phyloP scores from a whole-genome alignment of 257 asterid species.

The Solanum virginianum region DNA sequence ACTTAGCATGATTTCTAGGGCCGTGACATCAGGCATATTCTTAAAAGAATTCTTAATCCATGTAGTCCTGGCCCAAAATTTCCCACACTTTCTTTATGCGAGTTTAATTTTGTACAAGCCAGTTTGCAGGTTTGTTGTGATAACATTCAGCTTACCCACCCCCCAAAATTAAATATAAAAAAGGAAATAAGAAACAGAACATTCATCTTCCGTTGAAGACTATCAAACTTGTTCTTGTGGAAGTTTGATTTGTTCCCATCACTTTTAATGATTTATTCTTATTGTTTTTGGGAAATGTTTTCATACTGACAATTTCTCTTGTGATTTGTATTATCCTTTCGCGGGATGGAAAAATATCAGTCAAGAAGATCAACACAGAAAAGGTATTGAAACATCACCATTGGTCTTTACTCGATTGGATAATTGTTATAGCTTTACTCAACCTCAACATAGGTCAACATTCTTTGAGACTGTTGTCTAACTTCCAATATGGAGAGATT shows the following conservation, averaged over 20 bases:
- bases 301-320: background rate
- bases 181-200: background rate
- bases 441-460: background rate
- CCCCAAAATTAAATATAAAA: background rate
- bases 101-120: background rate
- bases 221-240: background rate
- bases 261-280: background rate
- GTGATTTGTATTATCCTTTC: slow-evolving; percentile 2
- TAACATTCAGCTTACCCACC: background rate
- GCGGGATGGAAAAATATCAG: slow-evolving; percentile 35
- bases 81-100: background rate
- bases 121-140: background rate
- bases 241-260: background rate
- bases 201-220: background rate
- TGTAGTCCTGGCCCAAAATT: background rate
- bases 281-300: background rate
- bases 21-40: too few relatives aligned
- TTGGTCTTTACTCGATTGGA: background rate
- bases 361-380: slow-evolving; percentile 64
- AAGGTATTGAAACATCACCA: slow-evolving; percentile 35
- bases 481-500: background rate
- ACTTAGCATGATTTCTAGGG: too few relatives aligned
- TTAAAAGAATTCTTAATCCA: background rate
- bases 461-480: background rate
- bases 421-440: background rate